phyloP scores from a whole-genome alignment of 1,284 basidiomycete genomes.

The Leccinum pachyderme region DNA sequence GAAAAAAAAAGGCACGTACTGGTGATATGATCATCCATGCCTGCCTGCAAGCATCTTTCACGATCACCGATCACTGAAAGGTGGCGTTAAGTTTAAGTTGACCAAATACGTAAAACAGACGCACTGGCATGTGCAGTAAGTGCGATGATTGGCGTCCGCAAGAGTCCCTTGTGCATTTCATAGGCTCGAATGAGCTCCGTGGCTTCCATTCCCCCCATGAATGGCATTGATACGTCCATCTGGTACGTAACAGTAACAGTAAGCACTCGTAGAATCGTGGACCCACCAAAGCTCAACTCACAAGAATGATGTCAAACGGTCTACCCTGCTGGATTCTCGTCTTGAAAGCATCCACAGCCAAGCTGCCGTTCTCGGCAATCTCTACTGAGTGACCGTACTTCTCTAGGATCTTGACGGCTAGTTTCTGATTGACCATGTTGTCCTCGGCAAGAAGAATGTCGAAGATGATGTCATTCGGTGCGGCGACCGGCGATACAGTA shows the following conservation, averaged over 20 bases:
- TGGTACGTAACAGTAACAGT: constrained; percentile 31
- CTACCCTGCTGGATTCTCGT: constrained; percentile 65
- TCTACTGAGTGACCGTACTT: constrained; percentile 96
- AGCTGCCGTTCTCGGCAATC: constrained; percentile 95
- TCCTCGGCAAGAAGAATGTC: constrained; percentile 98
- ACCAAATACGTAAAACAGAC: constrained; percentile 32
- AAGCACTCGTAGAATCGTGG: constrained; percentile 1
- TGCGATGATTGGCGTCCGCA: constrained; percentile 90
- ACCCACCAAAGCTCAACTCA: constrained; percentile 37
- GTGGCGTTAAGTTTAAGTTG: constrained; percentile 16
- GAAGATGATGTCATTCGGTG: constrained; percentile 81
- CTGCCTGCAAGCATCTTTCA: constrained; percentile 89
- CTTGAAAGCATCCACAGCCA: constrained; percentile 90
- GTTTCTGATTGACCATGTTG: constrained; percentile 96
- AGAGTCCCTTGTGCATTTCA: constrained; percentile 73
- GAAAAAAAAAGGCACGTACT: constrained; percentile 45
- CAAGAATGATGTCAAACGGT: constrained; percentile 86
- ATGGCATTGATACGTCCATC: constrained; percentile 99
- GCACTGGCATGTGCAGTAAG: constrained; percentile 88
- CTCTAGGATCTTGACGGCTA: constrained; percentile 96
- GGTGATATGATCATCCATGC: constrained; percentile 81
- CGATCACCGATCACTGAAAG: constrained; percentile 89
- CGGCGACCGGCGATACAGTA: constrained; percentile 78
- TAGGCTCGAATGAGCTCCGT: constrained; percentile 80
- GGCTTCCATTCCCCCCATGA: constrained; percentile 94